Conservation (phyloP, 2,329 filamentous ascomycete genomes). For the Xenoacremonium recifei region DNA sequence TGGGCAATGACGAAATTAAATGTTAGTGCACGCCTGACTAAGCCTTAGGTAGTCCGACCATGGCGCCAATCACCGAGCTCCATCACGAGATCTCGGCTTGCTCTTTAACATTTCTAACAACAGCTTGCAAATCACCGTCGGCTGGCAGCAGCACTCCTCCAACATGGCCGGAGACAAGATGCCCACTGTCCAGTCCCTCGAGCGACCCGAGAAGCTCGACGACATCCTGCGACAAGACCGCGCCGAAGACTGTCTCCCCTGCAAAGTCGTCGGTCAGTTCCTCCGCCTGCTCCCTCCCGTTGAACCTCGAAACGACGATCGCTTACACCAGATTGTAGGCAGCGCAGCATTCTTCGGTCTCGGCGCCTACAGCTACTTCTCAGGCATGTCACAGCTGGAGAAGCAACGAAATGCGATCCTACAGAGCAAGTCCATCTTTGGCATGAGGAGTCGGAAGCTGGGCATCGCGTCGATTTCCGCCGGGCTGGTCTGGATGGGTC, state of each 20-base stretch:
- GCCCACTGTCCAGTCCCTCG: conserved; percentile 51
- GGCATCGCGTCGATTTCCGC: conserved; percentile 69
- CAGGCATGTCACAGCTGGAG: conserved; percentile 70
- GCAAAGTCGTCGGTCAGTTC: conserved; percentile 66
- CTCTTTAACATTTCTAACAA: conserved; percentile 14
- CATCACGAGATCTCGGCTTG: conserved; percentile 10
- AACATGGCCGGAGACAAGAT: conserved; percentile 40
- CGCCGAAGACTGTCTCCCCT: conserved; percentile 67
- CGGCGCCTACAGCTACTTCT: conserved; percentile 74
- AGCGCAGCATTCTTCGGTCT: conserved; percentile 74
- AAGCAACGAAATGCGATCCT: conserved; percentile 65
- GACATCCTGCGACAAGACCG: conserved; percentile 55
- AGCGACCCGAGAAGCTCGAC: conserved; percentile 62
- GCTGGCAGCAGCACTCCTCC: conserved; percentile 4
- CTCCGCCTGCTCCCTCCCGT: conserved; percentile 5
- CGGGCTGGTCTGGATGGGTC: conserved; percentile 65
- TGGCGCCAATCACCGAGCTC: conserved; percentile 18
- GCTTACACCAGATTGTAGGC: conserved; percentile 48
- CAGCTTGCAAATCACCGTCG: background rate
- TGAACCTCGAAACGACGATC: conserved; percentile 5
- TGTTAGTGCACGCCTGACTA: conserved; percentile 23
- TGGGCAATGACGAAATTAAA: conserved; percentile 31
- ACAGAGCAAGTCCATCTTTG: conserved; percentile 67
- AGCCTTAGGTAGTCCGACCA: conserved; percentile 8
- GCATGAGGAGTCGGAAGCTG: conserved; percentile 66